Evolutionary conservation across 129 eudicot species (phyloP).

Genomic region (Cynara cardunculus): DNA sequence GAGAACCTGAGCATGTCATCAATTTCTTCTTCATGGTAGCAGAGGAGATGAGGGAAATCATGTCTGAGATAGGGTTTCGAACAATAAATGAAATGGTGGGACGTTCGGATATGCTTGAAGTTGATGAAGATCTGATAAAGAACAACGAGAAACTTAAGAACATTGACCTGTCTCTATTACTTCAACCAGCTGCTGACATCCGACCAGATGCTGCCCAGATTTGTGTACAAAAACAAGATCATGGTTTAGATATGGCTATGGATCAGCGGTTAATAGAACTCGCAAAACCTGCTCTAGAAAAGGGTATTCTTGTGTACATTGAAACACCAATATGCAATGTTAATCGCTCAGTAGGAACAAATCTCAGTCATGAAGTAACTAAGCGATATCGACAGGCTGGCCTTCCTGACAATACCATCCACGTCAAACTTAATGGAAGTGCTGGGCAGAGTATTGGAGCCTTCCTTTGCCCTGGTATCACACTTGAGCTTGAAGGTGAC

Average conservation of each 20-base stretch:
- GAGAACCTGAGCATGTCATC: conserved; percentile 94
- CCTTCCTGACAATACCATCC: conserved; percentile 88
- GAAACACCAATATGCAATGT: conserved; percentile 78
- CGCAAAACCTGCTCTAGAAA: conserved; percentile 75
- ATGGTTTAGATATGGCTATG: conserved; percentile 91
- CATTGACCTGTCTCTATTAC: conserved; percentile 82
- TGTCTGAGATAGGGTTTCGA: conserved; percentile 78
- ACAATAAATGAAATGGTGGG: conserved; percentile 91
- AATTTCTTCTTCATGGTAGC: conserved; percentile 99
- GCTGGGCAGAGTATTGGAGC: conserved; percentile 99
- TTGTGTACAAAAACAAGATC: conserved; percentile 91
- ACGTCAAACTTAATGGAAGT: conserved; percentile 82
- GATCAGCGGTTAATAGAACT: conserved; percentile 66
- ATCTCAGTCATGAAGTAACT: conserved; percentile 97
- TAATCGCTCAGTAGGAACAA: conserved; percentile 95
- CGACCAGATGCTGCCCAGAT: conserved; percentile 90
- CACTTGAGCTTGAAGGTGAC: conserved; percentile 95
- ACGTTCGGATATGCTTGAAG: conserved; percentile 94
- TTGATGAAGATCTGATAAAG: conserved; percentile 59
- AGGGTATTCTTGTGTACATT: conserved; percentile 78
- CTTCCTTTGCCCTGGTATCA: conserved; percentile 85
- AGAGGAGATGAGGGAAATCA: conserved; percentile 90
- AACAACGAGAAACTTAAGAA: conserved; percentile 75
- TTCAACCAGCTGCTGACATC: conserved; percentile 91
- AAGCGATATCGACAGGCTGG: conserved; percentile 68